Evolutionary conservation across 345 rosid species (phyloP), one percentile per base, ranked within the genome.

Genomic region (Eucalyptus dawsonii): DNA sequence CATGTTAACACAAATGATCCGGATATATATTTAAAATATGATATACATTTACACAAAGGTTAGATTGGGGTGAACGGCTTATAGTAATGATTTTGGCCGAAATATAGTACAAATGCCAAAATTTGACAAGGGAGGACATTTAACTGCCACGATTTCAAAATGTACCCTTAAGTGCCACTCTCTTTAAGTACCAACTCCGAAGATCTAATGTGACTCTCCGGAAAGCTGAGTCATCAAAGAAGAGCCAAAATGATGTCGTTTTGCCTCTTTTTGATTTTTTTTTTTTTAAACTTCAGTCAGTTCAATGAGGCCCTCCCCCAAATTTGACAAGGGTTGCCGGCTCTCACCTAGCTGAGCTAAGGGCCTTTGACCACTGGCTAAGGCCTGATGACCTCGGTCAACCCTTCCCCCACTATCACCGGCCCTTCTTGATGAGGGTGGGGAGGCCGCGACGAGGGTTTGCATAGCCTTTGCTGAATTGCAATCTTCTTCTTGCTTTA

Each of bases 331-430:
- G 58, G 24, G 58, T 53, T 0, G 1, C 2, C 0, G 2, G 0
- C 56, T 0, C 56, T 53, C 1, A 0, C 5, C 5, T 2, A 53
- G 1, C 0, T 0, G 1, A 53, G 58, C 58, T 0, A 53, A 53
- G 58, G 58, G 58, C 58, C 58, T 53, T 0, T 19, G 2, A 19
- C 24, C 58, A 0, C 1, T 19, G 5, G 24, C 58, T 53, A 19
- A 0, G 24, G 58, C 24, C 11, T 0, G 0, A 53, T 53, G 58
- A 53, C 58, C 58, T 53, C 0, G 2, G 24, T 53, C 0, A 11
- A 53, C 25, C 56, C 58, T 53, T 53, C 24, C 58, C 24, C 24
- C 58, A 53, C 5, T 3, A 1, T 53, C 58, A 19, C 1, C 0
- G 10, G 10, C 58, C 58, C 24, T 53, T 19, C 5, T 53, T 5